A percentile compares a stretch with the other conserved stretches of the same genome.
phyloP scores from a whole-genome alignment of 2,329 filamentous ascomycete species.

The Alternaria longipes region DNA sequence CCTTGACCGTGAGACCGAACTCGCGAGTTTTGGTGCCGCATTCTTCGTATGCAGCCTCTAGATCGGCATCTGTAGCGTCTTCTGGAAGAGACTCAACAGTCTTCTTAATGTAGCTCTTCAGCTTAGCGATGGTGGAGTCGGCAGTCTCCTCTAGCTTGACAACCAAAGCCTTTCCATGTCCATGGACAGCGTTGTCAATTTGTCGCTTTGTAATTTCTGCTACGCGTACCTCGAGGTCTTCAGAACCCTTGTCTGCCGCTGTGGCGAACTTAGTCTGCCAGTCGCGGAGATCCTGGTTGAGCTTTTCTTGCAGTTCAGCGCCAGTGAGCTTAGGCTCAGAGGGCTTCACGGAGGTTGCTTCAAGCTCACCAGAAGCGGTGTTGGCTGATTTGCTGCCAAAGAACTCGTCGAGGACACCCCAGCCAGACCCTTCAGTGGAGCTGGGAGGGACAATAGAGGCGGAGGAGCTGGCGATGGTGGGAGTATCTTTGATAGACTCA shows the following conservation, averaged over 20 bases:
- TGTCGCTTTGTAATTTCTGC: constrained; percentile 77
- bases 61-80: constrained; percentile 62
- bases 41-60: constrained; percentile 62
- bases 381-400: constrained; percentile 38
- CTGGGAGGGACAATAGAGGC: constrained; percentile 30
- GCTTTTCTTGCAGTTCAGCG: constrained; percentile 64
- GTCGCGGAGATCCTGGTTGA: constrained; percentile 78
- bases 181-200: constrained; percentile 71
- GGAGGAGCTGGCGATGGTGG: constrained; percentile 34
- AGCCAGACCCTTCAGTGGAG: constrained; percentile 36
- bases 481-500: constrained; percentile 28
- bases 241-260: constrained; percentile 84
- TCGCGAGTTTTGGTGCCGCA: constrained; percentile 67
- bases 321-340: constrained; percentile 39
- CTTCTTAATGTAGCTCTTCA: constrained; percentile 73
- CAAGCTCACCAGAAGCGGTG: constrained; percentile 28
- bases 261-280: constrained; percentile 92
- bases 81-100: constrained; percentile 66
- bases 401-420: constrained; percentile 44
- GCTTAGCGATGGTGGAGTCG: constrained; percentile 67
- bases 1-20: constrained; percentile 77
- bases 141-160: constrained; percentile 73
- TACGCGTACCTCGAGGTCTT: constrained; percentile 70
- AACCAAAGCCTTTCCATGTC: constrained; percentile 72
- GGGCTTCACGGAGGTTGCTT: constrained; percentile 26